Evolutionary conservation across 2,329 filamentous ascomycete genomes (phyloP), one percentile per base, ranked within the genome.

Genomic region (Shiraia sp.): DNA sequence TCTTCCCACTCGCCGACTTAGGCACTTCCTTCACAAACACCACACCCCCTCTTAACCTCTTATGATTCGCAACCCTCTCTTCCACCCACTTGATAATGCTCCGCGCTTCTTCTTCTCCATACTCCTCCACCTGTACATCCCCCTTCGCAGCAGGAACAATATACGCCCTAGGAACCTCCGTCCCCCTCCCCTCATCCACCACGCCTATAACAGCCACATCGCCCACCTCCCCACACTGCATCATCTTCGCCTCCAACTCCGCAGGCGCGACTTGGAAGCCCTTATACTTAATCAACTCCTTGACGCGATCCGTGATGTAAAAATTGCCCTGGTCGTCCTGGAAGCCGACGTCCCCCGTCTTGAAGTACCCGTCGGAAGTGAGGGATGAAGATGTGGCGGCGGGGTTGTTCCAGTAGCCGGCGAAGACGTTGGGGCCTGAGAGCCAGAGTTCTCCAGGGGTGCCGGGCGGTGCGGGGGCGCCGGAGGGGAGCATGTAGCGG

Each of bases 381-480:
- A 92, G 82, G 0, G 86, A 82, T 26, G 87, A 82, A 2, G 72
- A 73, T 2, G 88, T 89, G 1, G 85, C 81, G 41, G 85, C 78
- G 0, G 81, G 78, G 43, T 87, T 86, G 56, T 89, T 88, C 61
- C 85, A 78, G 65, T 92, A 95, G 0, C 87, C 89, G 52, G 79
- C 75, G 71, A 90, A 90, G 15, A 92, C 73, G 51, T 93, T 92
- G 2, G 88, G 88, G 0, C 90, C 90, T 34, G 82, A 82, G 30
- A 92, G 74, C 75, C 88, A 87, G 2, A 75, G 69, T 37, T 79
- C 75, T 30, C 79, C 79, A 9, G 64, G 72, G 70, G 85, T 68
- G 38, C 79, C 87, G n/a, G 55, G 1, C 72, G 71, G 0, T 75
- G 91, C 76, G 56, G 87, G 83, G 25, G 70, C 69, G 24, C 73